phyloP scores from a whole-genome alignment of 1,284 basidiomycete species.

The Boletellus deceptivus region DNA sequence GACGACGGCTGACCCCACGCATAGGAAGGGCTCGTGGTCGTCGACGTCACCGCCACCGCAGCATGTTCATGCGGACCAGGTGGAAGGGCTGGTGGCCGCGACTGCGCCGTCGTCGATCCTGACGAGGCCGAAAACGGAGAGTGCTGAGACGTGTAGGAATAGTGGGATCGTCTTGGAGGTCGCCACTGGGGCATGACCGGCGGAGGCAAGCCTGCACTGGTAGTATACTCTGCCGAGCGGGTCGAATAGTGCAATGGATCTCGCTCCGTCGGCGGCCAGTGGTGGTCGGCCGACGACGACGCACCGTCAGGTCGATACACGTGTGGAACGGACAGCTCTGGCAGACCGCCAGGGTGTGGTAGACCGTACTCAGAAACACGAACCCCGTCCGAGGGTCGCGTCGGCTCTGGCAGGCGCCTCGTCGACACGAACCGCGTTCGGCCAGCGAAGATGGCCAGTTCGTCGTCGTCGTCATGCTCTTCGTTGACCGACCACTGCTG shows the following conservation, averaged over 20 bases:
- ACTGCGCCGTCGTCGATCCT: conserved; percentile 7
- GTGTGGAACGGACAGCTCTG: conserved; percentile 12
- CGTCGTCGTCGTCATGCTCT: conserved; percentile 58
- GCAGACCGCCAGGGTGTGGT: neutral
- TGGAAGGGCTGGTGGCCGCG: conserved; percentile 1
- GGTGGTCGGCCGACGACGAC: conserved; percentile 7
- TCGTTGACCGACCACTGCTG: conserved; percentile 43
- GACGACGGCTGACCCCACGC: conserved; percentile 11
- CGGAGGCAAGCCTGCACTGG: conserved; percentile 4
- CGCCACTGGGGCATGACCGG: conserved; percentile 29
- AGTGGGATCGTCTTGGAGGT: conserved; percentile 29
- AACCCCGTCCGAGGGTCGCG: conserved; percentile 7
- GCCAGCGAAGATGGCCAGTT: conserved; percentile 60
- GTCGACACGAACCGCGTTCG: conserved; percentile 53
- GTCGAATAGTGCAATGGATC: conserved; percentile 13
- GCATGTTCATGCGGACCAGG: neutral
- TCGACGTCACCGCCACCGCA: conserved; percentile 3
- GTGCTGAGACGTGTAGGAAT: conserved; percentile 25
- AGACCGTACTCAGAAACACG: conserved; percentile 8
- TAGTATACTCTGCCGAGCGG: conserved; percentile 11
- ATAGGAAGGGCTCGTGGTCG: conserved; percentile 9
- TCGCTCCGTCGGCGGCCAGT: conserved; percentile 19
- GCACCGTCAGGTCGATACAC: conserved; percentile 22
- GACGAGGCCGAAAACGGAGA: conserved; percentile 11
- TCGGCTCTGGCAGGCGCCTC: conserved; percentile 25